phyloP scores from a whole-genome alignment of 371 early-diverging fungal species.

The Funneliformis caledonium region DNA sequence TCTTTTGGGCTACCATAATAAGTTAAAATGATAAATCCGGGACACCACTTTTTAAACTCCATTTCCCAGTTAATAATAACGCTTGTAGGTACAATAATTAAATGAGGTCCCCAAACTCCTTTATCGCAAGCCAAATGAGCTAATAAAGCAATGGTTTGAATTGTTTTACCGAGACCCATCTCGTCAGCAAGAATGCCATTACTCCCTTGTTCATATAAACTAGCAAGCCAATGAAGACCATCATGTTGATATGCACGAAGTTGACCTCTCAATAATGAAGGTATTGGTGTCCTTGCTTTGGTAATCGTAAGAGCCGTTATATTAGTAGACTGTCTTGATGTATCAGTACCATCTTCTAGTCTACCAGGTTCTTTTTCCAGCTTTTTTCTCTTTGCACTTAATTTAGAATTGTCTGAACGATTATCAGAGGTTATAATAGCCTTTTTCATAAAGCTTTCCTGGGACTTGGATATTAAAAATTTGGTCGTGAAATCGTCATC shows the following conservation, averaged over 20 bases:
- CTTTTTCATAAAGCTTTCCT: neutral
- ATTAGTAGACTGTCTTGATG: slow-evolving; percentile 40
- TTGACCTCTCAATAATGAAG: slow-evolving; percentile 65
- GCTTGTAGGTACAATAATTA: slow-evolving; percentile 91
- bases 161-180: slow-evolving; percentile 97
- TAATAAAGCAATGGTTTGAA: slow-evolving; percentile 93
- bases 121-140: slow-evolving; percentile 77
- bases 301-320: slow-evolving; percentile 50
- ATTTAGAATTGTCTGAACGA: neutral
- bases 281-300: slow-evolving; percentile 59
- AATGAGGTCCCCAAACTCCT: slow-evolving; percentile 84
- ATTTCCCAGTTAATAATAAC: slow-evolving; percentile 95
- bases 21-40: slow-evolving; percentile 83
- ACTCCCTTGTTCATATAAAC: slow-evolving; percentile 89
- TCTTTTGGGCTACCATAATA: slow-evolving; percentile 84
- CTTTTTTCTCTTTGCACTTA: neutral
- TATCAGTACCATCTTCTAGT: slow-evolving; percentile 26
- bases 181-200: slow-evolving; percentile 99
- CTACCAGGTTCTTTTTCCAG: slow-evolving; percentile 29
- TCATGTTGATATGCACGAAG: slow-evolving; percentile 81
- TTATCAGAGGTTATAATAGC: neutral
- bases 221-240: slow-evolving; percentile 82
- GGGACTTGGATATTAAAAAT: neutral
- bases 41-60: slow-evolving; percentile 93
- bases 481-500: neutral